A percentile compares a stretch with the other conserved stretches of the same genome.
phyloP scores from a whole-genome alignment of 2,329 filamentous ascomycete genomes.

The Volutella citrinella region DNA sequence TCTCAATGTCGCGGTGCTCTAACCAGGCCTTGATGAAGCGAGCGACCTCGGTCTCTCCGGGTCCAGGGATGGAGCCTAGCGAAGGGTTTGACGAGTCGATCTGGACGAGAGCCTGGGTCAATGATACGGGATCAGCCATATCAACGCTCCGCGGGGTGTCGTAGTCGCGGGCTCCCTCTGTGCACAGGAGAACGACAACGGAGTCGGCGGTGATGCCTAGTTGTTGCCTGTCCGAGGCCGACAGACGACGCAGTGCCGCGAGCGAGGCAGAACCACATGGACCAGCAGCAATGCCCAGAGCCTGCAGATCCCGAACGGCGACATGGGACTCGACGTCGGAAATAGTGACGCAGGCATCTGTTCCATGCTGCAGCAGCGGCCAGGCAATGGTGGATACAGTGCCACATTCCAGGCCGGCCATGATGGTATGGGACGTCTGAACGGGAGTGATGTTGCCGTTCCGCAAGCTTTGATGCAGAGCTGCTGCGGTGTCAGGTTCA shows the following conservation, averaged over 20 bases:
- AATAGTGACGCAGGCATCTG: constrained; percentile 60
- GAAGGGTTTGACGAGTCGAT: constrained; percentile 50
- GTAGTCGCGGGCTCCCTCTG: constrained; percentile 55
- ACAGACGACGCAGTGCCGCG: constrained; percentile 54
- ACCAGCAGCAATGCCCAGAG: constrained; percentile 47
- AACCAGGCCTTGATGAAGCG: constrained; percentile 48
- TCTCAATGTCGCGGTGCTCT: constrained; percentile 48
- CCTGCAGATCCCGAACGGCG: constrained; percentile 52
- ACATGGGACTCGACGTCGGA: constrained; percentile 61
- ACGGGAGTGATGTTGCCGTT: constrained; percentile 47
- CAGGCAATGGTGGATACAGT: constrained; percentile 66
- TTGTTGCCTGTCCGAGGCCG: constrained; percentile 27
- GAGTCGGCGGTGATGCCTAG: constrained; percentile 44
- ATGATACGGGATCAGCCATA: constrained; percentile 35
- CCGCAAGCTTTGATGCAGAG: constrained; percentile 52
- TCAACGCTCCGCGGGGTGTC: constrained; percentile 38
- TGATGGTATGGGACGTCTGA: constrained; percentile 61
- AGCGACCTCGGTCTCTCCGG: constrained; percentile 44
- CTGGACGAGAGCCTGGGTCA: constrained; percentile 43
- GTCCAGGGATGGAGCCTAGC: constrained; percentile 38
- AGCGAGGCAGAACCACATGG: constrained; percentile 61
- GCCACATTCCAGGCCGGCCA: constrained; percentile 72
- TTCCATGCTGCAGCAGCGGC: constrained; percentile 53
- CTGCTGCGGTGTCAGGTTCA: constrained; percentile 65
- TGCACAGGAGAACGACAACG: constrained; percentile 64